These are phyloP conservation scores for Candida stauntonica DNA, from an alignment of 805 yeast genomes.

Conservation along the genomic window DNA sequence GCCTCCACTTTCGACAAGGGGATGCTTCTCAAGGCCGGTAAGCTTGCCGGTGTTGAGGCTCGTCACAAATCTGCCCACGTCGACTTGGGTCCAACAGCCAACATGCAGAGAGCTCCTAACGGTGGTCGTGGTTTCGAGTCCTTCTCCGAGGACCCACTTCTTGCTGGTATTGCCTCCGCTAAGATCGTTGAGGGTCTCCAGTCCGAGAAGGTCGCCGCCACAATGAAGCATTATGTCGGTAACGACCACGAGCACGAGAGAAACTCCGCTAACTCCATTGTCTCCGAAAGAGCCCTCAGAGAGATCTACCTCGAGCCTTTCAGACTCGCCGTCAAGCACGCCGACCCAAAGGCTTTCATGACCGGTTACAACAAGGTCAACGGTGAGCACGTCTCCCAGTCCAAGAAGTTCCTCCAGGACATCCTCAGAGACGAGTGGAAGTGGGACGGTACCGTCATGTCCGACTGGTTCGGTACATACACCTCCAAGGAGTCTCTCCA, in stretches of 20 bases:
- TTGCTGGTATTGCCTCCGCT: slow-evolving; percentile 45
- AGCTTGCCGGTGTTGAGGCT: slow-evolving; percentile 51
- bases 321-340: slow-evolving; percentile 49
- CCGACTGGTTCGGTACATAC: slow-evolving; percentile 63
- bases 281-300: slow-evolving; percentile 58
- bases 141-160: slow-evolving; percentile 56
- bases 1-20: slow-evolving; percentile 54
- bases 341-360: slow-evolving; percentile 55
- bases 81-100: slow-evolving; percentile 46
- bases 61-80: slow-evolving; percentile 48
- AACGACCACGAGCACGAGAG: slow-evolving; percentile 61
- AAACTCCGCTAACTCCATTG: slow-evolving; percentile 40
- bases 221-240: slow-evolving; percentile 59
- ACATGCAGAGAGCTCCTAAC: slow-evolving; percentile 52
- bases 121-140: slow-evolving; percentile 65
- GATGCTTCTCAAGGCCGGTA: slow-evolving; percentile 45
- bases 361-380: slow-evolving; percentile 61
- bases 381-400: slow-evolving; percentile 53
- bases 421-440: slow-evolving; percentile 53
- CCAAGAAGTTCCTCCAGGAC: slow-evolving; percentile 38
- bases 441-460: slow-evolving; percentile 52
- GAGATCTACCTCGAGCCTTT: slow-evolving; percentile 63
- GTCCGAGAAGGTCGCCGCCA: slow-evolving; percentile 44
- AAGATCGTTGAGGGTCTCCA: slow-evolving; percentile 52
- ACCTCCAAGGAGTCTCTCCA: slow-evolving; percentile 42